Evolutionary conservation across 2,329 filamentous ascomycete genomes (phyloP).

Genomic region (Pseudogymnoascus sp.): DNA sequence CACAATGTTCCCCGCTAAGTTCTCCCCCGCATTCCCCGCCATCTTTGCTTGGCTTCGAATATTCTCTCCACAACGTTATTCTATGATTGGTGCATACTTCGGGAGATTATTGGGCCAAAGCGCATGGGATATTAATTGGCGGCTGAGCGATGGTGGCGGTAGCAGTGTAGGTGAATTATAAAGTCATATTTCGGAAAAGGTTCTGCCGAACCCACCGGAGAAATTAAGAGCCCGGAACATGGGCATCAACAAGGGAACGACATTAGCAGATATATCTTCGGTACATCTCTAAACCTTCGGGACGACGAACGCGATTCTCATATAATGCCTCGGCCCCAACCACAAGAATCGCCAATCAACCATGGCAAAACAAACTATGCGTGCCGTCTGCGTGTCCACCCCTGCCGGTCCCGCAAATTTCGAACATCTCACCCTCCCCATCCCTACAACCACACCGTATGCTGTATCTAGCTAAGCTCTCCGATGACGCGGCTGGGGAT

Average conservation of each 20-base stretch:
- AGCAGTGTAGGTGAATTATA: neutral
- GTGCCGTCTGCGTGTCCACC: neutral
- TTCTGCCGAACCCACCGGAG: neutral
- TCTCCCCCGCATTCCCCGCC: neutral
- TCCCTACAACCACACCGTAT: slow-evolving; percentile 31
- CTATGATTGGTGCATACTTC: neutral
- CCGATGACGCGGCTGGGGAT: slow-evolving; percentile 18
- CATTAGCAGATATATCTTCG: neutral
- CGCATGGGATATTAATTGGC: neutral
- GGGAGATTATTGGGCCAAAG: neutral
- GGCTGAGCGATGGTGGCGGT: neutral
- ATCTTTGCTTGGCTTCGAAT: neutral
- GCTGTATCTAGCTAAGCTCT: slow-evolving; percentile 27
- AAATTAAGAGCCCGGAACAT: neutral
- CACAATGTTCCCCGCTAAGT: neutral
- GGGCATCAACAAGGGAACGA: neutral
- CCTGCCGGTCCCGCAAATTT: neutral
- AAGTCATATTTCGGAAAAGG: neutral
- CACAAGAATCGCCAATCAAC: slow-evolving; percentile 17
- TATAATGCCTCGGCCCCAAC: slow-evolving; percentile 27
- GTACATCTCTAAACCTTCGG: neutral
- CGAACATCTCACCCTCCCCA: neutral
- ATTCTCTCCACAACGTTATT: neutral
- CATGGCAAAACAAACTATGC: neutral
- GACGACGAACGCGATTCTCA: neutral